Evolutionary conservation across 116 monocot genomes (phyloP), one percentile per base, ranked within the genome.

Genomic region (Iris pallida): DNA sequence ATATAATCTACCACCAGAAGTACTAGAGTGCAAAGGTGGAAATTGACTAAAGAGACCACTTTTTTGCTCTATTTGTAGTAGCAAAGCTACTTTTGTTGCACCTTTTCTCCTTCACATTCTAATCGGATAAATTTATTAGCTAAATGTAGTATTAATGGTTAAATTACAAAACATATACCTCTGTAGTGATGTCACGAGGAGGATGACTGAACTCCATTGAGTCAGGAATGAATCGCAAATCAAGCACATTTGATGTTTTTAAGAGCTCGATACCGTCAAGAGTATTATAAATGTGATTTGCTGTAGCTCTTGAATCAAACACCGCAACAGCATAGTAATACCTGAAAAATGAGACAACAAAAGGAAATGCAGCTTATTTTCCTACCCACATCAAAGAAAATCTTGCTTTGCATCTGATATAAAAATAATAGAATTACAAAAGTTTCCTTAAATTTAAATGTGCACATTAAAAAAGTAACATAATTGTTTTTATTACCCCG

Each of bases 301-400:
- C 92, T 61, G 92, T 96, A 52, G 79, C 71, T 68, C 75, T 85
- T 65, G 92, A 96, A 78, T 96, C 96, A 77, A 92, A 96, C 14
- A 85, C 83, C 12, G 85, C 83, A 63, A 92, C 96, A 55, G 88
- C 96, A 82, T 80, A 82, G 61, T 87, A 96, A 76, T 96, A 96
- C 74, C 95, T 95, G 71, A 5, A 74, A 60, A 20, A 77, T 43
- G 0, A 47, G 0, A 65, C 42, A 67, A 20, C 43, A 14, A 47
- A 41, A 3, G 16, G 30, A 30, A 30, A 42, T 61, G 8, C 3
- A 16, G 3, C 30, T 30, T 30, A 30, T 30, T 30, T 30, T 30
- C 30, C 30, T 30, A 30, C 30, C 30, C 30, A 30, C 30, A 30
- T 30, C 30, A 30, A 30, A 30, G 30, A 30, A 0, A 30, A 30